A percentile compares a stretch with the other conserved stretches of the same genome.
Conservation (phyloP, 1,284 basidiomycete species). For the Pterulicium gracile region DNA sequence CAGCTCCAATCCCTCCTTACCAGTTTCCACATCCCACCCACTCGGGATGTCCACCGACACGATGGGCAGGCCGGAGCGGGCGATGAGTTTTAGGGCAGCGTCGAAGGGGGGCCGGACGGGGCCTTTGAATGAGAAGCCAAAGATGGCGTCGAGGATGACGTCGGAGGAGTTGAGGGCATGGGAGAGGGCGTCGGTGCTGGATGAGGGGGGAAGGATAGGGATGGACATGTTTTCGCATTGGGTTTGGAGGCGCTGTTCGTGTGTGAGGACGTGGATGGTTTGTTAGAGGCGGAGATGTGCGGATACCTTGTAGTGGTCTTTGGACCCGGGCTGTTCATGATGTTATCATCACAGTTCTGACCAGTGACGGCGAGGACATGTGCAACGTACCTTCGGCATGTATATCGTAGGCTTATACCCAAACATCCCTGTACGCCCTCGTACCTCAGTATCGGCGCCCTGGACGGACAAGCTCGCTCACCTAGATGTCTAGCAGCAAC, state of each 20-base stretch:
- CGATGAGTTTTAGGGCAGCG: constrained; percentile 57
- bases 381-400: constrained; percentile 74
- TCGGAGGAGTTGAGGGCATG: constrained; percentile 56
- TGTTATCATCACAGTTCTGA: constrained; percentile 1
- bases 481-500: constrained; percentile 93
- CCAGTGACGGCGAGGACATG: constrained; percentile 1
- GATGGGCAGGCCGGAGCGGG: constrained; percentile 59
- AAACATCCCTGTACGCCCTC: constrained; percentile 58
- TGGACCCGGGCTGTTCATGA: constrained; percentile 58
- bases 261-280: background rate
- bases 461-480: constrained; percentile 22
- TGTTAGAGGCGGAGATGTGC: background rate
- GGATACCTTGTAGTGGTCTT: constrained; percentile 76
- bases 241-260: constrained; percentile 56
- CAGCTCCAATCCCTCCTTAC: constrained; percentile 37
- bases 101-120: constrained; percentile 88
- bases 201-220: constrained; percentile 44
- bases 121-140: constrained; percentile 93
- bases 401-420: constrained; percentile 80
- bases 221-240: constrained; percentile 89
- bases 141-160: constrained; percentile 90
- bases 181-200: constrained; percentile 37
- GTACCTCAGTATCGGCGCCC: background rate
- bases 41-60: constrained; percentile 93
- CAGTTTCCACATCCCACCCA: constrained; percentile 89